phyloP scores from a whole-genome alignment of 208 protist genomes.

The Leishmania tropica region DNA sequence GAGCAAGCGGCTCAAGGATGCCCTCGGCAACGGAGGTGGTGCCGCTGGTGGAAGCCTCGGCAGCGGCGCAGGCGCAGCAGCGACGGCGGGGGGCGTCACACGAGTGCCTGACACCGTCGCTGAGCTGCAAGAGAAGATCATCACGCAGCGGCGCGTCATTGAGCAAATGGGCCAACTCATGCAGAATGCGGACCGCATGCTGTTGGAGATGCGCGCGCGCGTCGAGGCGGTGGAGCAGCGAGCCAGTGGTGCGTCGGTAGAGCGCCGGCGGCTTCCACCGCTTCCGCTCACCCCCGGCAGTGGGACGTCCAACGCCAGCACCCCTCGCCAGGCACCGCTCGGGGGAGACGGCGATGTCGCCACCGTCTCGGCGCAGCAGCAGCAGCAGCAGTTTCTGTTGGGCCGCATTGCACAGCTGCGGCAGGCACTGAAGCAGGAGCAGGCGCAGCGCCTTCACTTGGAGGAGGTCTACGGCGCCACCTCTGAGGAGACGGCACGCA shows the following conservation, averaged over 20 bases:
- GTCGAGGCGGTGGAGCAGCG: constrained; percentile 31
- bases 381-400: constrained; percentile 17
- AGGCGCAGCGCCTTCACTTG: constrained; percentile 47
- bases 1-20: constrained; percentile 31
- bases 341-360: constrained; percentile 18
- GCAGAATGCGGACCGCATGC: constrained; percentile 35
- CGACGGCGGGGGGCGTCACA: background rate
- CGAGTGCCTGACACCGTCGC: background rate
- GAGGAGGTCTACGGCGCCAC: constrained; percentile 53
- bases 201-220: constrained; percentile 41
- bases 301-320: background rate
- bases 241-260: background rate
- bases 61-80: background rate
- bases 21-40: constrained; percentile 2
- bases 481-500: constrained; percentile 33
- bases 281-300: constrained; percentile 2
- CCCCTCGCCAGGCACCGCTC: background rate
- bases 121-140: constrained; percentile 35
- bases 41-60: background rate
- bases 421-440: constrained; percentile 39
- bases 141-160: constrained; percentile 34
- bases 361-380: constrained; percentile 17
- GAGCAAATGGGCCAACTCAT: constrained; percentile 45
- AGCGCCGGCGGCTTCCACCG: constrained; percentile 19
- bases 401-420: constrained; percentile 34